These are phyloP conservation scores for Kazachstania psychrophila DNA, from an alignment of 805 yeast genomes.

Conservation along the genomic window DNA sequence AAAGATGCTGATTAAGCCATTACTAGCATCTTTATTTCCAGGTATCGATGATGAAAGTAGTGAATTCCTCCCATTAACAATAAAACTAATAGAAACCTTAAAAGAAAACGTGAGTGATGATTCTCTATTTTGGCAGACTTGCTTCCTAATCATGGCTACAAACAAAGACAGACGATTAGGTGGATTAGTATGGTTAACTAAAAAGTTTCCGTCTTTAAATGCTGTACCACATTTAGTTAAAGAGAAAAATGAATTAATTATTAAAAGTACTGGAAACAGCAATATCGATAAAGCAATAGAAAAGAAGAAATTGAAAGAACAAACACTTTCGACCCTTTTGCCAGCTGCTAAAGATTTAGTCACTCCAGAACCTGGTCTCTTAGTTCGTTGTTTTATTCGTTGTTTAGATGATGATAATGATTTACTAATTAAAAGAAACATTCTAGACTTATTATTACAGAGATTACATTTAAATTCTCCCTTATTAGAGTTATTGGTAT, in stretches of 20 bases:
- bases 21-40: conserved; percentile 66
- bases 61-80: conserved; percentile 60
- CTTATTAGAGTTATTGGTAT: conserved; percentile 40
- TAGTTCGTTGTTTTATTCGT: conserved; percentile 62
- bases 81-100: conserved; percentile 52
- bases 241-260: conserved; percentile 4
- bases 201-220: conserved; percentile 52
- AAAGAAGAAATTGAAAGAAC: conserved; percentile 13
- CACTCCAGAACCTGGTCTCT: conserved; percentile 68
- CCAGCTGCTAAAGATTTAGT: conserved; percentile 53
- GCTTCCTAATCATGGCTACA: conserved; percentile 65
- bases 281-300: conserved; percentile 4
- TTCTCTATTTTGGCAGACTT: conserved; percentile 75
- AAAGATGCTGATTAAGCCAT: conserved; percentile 52
- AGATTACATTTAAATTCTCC: conserved; percentile 58
- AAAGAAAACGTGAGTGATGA: conserved; percentile 52
- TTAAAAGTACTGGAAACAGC: not conserved
- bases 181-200: conserved; percentile 63
- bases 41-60: conserved; percentile 90
- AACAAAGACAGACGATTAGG: conserved; percentile 78
- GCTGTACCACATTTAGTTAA: conserved; percentile 27
- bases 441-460: conserved; percentile 66
- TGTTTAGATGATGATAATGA: conserved; percentile 59
- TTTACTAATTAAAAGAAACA: conserved; percentile 76
- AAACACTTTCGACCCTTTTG: conserved; percentile 29